A percentile compares a stretch with the other conserved stretches of the same genome.
phyloP scores from a whole-genome alignment of 257 asterid genomes.

The Galeopsis tetrahit region DNA sequence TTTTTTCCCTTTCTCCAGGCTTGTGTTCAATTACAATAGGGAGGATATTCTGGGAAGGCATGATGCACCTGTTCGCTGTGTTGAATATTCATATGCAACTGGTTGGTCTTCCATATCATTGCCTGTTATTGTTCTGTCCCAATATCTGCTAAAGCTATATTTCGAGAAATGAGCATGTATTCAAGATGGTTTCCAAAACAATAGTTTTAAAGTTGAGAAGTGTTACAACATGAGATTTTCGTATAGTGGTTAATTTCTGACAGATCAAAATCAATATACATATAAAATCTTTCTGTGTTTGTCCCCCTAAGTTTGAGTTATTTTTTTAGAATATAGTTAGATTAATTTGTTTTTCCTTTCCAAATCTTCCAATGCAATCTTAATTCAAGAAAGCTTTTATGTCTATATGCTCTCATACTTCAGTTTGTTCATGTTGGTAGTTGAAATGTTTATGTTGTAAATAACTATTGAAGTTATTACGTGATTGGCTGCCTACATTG shows the following conservation, averaged over 20 bases:
- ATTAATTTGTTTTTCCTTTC: neutral
- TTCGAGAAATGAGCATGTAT: neutral
- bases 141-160: neutral
- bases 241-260: neutral
- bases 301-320: neutral
- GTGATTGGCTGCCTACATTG: neutral
- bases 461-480: neutral
- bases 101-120: slow-evolving; percentile 45
- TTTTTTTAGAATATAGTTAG: neutral
- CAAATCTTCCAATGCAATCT: no score
- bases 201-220: neutral
- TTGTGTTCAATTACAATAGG: slow-evolving; percentile 68
- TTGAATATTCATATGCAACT: slow-evolving; percentile 82
- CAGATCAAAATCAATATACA: neutral
- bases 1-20: slow-evolving; percentile 49
- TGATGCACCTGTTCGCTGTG: slow-evolving; percentile 84
- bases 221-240: neutral
- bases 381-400: neutral
- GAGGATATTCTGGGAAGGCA: slow-evolving; percentile 80
- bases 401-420: neutral
- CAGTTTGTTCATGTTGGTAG: neutral
- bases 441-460: no score
- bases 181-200: slow-evolving; percentile 3
- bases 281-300: neutral
- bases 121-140: neutral